Percentiles rank a stretch among this genome's conserved stretches.
Conservation (phyloP, 345 rosid genomes). For the Pseudoturritis turrita region DNA sequence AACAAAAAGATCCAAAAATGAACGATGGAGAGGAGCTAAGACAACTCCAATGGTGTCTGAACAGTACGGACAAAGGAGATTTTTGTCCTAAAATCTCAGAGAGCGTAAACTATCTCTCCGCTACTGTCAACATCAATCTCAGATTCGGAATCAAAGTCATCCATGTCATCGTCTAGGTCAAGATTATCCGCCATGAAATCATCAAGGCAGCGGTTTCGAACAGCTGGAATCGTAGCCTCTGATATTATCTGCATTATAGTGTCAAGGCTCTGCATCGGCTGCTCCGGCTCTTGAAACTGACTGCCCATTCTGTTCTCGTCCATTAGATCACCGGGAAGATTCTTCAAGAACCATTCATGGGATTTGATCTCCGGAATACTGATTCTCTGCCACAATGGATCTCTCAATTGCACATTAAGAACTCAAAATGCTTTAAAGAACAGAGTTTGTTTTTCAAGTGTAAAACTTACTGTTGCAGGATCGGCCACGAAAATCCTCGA, state of each 20-base stretch:
- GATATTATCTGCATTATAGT: constrained; percentile 91
- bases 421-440: not conserved
- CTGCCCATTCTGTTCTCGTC: constrained; percentile 50
- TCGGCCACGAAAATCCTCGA: constrained; percentile 33
- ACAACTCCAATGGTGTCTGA: constrained; percentile 23
- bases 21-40: constrained; percentile 11
- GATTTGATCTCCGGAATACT: constrained; percentile 70
- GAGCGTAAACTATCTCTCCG: constrained; percentile 81
- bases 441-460: not conserved
- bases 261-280: constrained; percentile 77
- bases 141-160: constrained; percentile 74
- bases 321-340: constrained; percentile 77
- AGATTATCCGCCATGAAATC: constrained; percentile 47
- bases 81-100: constrained; percentile 21
- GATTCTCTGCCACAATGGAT: constrained; percentile 62
- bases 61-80: constrained; percentile 15
- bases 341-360: constrained; percentile 85
- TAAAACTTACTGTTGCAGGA: constrained; percentile 28
- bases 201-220: constrained; percentile 37
- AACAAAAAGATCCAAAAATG: constrained; percentile 11
- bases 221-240: constrained; percentile 83
- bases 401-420: not conserved
- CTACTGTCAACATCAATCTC: constrained; percentile 93
- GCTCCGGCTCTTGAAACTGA: constrained; percentile 77
- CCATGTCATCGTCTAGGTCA: constrained; percentile 73